Percentiles rank a stretch among this genome's conserved stretches.
Conservation (phyloP, 2,329 filamentous ascomycete genomes). For the Trichoderma hamatum region DNA sequence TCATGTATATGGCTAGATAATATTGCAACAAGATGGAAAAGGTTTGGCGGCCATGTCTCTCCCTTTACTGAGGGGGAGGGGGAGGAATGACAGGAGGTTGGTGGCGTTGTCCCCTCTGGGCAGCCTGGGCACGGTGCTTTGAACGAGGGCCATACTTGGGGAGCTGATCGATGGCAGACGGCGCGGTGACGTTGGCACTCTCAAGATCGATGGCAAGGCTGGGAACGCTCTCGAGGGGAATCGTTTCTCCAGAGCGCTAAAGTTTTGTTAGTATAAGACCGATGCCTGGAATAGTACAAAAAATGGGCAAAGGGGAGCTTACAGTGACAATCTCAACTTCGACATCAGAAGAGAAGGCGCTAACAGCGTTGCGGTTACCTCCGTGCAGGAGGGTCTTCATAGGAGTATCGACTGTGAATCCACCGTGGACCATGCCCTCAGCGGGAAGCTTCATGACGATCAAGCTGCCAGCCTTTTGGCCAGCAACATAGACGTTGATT, state of each 20-base stretch:
- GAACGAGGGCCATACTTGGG: slow-evolving; percentile 34
- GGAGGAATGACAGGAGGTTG: not conserved
- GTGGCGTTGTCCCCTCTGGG: not conserved
- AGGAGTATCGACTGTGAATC: slow-evolving; percentile 57
- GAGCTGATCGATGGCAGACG: slow-evolving; percentile 35
- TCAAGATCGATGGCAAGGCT: slow-evolving; percentile 46
- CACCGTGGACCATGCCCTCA: slow-evolving; percentile 39
- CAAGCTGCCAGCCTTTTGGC: slow-evolving; percentile 39
- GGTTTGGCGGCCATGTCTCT: not conserved
- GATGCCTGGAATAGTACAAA: not conserved
- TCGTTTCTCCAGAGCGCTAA: slow-evolving; percentile 40
- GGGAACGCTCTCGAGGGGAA: slow-evolving; percentile 36
- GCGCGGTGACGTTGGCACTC: slow-evolving; percentile 37
- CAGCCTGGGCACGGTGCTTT: slow-evolving; percentile 17
- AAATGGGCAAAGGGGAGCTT: slow-evolving; percentile 1
- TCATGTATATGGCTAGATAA: slow-evolving; percentile 1
- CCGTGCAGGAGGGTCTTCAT: slow-evolving; percentile 55
- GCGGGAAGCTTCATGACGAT: slow-evolving; percentile 44
- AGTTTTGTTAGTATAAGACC: not conserved
- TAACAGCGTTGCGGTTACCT: slow-evolving; percentile 32
- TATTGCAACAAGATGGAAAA: not conserved
- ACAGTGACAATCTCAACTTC: slow-evolving; percentile 42
- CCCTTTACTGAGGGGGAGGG: not conserved
- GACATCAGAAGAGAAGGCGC: slow-evolving; percentile 35
- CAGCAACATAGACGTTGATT: slow-evolving; percentile 41